Percentiles rank a stretch among this genome's conserved stretches.
Evolutionary conservation across 768 basidiomycete genomes (phyloP).

Genomic region (Hygrocybe coccinea): DNA sequence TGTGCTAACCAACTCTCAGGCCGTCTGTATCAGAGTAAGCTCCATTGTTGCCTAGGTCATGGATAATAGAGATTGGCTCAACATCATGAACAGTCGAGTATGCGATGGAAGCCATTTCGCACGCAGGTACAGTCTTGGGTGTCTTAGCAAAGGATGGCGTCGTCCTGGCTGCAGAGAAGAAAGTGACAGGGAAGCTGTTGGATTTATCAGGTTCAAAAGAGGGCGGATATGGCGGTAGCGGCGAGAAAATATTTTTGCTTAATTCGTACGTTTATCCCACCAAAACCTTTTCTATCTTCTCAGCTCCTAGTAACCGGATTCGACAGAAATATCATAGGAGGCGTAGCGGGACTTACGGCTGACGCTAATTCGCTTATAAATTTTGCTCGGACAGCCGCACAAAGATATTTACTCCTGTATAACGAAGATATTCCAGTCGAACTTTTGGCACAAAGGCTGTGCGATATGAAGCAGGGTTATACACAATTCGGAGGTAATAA

Average conservation of each 20-base stretch:
- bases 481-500: constrained; percentile 88
- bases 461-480: constrained; percentile 98
- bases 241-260: constrained; percentile 95
- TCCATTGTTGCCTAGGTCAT: constrained; percentile 5
- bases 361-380: constrained; percentile 98
- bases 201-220: constrained; percentile 84
- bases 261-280: constrained; percentile 61
- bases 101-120: constrained; percentile 99
- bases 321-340: constrained; percentile 85
- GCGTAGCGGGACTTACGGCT: constrained; percentile 92
- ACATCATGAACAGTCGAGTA: constrained; percentile 74
- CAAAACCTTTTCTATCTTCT: neutral
- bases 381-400: constrained; percentile 86
- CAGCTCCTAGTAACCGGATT: no score
- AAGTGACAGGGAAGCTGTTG: constrained; percentile 95
- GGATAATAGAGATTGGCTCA: constrained; percentile 1
- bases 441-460: constrained; percentile 85
- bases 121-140: constrained; percentile 90
- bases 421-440: constrained; percentile 99
- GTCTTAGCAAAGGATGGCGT: constrained; percentile 88
- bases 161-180: constrained; percentile 92
- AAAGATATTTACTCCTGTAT: constrained; percentile 82
- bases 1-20: constrained; percentile 45
- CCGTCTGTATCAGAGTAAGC: constrained; percentile 92
- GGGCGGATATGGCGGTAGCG: constrained; percentile 89